Evolutionary conservation across 2,329 filamentous ascomycete species (phyloP), one percentile per base, ranked within the genome.

Genomic region (Emmonsiellopsis sp.): DNA sequence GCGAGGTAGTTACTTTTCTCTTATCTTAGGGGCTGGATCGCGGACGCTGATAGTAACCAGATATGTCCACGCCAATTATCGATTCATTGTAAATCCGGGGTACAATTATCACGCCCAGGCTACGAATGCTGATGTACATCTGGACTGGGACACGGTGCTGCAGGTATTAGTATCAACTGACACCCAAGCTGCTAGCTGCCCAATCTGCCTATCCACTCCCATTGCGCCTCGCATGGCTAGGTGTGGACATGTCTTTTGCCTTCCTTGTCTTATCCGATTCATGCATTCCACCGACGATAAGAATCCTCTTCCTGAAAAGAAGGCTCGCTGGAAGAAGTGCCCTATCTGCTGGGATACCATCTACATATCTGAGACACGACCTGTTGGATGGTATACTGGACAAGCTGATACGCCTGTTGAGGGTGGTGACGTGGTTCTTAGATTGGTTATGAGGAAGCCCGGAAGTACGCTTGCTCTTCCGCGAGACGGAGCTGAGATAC

Each of bases 191-290:
- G 82, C 91, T 2, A 89, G 87, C 21, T 98, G 93, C 67, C 93
- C 93, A 0, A 98, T 98, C 52, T 98, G 93, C 65, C 80, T 98
- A 32, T 95, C 87, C 2, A 88, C 87, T 53, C 93, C 93, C 1
- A 88, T 95, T 14, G 93, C 93, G 6, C 91, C 93, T 34, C 84
- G 93, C 53, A 98, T 98, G 92, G 91, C 93, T 42, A 92, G 86
- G 65, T 98, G 93, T 64, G 93, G 93, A 1, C 93, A 98, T 67
- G 95, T 98, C 10, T 97, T 96, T 68, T 98, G 93, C 66, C 75
- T 97, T 36, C 85, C 93, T 5, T 98, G 93, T 66, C 72, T 97
- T 56, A 88, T 97, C 58, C 86, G 93, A 49, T 98, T 94, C 68
- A 96, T 98, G 89, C 88, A 95, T 62, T 87, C 79, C 27, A 85